Conservation (phyloP, 148 eudicot species). For the Gaultheria prostrata region DNA sequence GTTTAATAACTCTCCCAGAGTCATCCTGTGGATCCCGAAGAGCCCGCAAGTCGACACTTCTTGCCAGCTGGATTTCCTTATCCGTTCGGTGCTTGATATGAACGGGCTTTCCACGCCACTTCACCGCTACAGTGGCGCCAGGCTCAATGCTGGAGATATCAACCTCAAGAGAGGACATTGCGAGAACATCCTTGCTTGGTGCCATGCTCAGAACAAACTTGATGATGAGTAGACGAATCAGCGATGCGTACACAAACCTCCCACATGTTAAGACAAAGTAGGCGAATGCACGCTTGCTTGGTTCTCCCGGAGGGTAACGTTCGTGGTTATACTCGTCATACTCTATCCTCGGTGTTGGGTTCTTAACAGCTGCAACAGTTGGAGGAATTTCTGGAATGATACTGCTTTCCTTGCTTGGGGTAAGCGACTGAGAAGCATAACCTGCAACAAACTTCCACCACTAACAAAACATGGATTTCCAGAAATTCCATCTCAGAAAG, state of each 20-base stretch:
- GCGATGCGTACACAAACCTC: constrained; percentile 66
- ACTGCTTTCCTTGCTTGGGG: constrained; percentile 33
- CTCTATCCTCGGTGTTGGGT: constrained; percentile 54
- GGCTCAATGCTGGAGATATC: constrained; percentile 72
- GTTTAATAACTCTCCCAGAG: constrained; percentile 62
- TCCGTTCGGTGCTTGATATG: constrained; percentile 65
- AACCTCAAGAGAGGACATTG: constrained; percentile 68
- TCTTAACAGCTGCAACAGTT: constrained; percentile 64
- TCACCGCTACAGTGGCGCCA: constrained; percentile 70
- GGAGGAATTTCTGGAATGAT: constrained; percentile 42
- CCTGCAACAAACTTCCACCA: constrained; percentile 32
- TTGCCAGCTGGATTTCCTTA: constrained; percentile 58
- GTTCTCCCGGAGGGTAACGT: constrained; percentile 57
- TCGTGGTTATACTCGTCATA: constrained; percentile 64
- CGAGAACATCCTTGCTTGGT: constrained; percentile 74
- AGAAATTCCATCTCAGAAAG: not conserved
- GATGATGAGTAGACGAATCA: constrained; percentile 61
- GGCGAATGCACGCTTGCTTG: constrained; percentile 47
- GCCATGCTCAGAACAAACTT: constrained; percentile 82
- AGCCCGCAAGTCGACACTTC: constrained; percentile 48
- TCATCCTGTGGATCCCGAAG: constrained; percentile 73
- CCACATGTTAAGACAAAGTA: constrained; percentile 71
- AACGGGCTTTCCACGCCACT: constrained; percentile 89
- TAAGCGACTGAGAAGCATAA: constrained; percentile 42
- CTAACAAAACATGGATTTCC: not conserved